Base-by-base conservation (phyloP, 2,329 filamentous ascomycete genomes). In the Trichoderma sp. region DNA sequence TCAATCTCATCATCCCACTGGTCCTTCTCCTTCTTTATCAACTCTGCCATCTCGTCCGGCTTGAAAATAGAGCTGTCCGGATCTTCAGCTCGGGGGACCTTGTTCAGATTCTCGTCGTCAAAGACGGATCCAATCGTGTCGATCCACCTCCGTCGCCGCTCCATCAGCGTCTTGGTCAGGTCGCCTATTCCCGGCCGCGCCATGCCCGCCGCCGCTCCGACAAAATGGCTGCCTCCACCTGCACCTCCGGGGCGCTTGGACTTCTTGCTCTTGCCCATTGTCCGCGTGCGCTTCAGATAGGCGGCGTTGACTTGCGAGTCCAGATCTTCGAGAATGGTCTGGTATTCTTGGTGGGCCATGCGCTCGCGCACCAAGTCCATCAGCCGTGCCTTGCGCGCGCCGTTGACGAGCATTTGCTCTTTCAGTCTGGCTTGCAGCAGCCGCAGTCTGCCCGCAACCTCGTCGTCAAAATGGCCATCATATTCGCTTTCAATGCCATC, bases 301-400 rank as follows among this genome's bases (percentile, higher is more conserved):
- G 96, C 95, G 66, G 93, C 92, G 79, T 98, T 95, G 56, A 98
- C 94, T 80, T 98, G 96, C 56, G 91, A 90, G 84, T 99, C 96
- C 26, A 99, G 90, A 80, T 99, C 96, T 80, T 99, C 96, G 65
- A 97, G 91, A 76, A 99, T 99, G 71, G 94, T 98, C 80, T 92
- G 92, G 84, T 97, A 99, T 80, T 99, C 96, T 79, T 99, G 96
- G 83, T 96, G 91, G 0, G 96, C 96, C 89, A 99, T 95, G 75
- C 94, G 91, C 80, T 97, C 95, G 76, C 94, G 92, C 8, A 96
- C 93, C 32, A 98, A 87, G 47, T 98, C 95, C 1, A 93, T 90
- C 12, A 99, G 86, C 3, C 95, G 90, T 7, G 93, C 87, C 82
- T 98, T 98, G 74, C 94, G 92, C 6, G 95, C 94, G 51, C 95